Base-by-base conservation (phyloP, 768 basidiomycete genomes). In the Boletus pseudopeckii region DNA sequence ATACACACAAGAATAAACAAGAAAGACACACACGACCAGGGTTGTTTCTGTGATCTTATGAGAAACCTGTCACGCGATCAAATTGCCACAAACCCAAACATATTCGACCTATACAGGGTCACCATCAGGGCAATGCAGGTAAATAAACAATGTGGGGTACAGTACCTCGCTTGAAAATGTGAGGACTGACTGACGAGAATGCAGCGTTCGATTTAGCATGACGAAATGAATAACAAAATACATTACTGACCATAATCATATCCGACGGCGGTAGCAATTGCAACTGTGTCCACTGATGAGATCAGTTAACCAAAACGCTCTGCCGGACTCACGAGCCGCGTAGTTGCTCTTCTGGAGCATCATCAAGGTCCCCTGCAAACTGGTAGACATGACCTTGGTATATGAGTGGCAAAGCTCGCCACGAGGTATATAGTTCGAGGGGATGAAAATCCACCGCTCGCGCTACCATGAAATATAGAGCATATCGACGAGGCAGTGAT, bases 1-100 rank as follows among this genome's bases (percentile, higher is more conserved):
- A 42, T 36, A 58, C 56, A 11, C 33, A 61, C 60, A 7, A 61
- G 28, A 20, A 58, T 7, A 5, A 42, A 61, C 4, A 61, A 15
- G 9, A 18, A 38, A 14, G 60, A 52, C 18, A 61, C 60, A 40
- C 28, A 33, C 13, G 56, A 37, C 60, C 55, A 58, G 10, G 30
- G 52, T 42, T 22, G 17, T 10, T 24, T 44, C 60, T 61, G 13
- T 7, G 30, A 26, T 26, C 17, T 30, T 22, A 26, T 60, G 30
- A 61, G 32, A 24, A 20, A 42, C 22, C 10, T 6, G 7, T 4
- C 14, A 30, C 15, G 7, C 14, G 18, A 18, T 22, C 13, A 2
- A 28, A 0, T 32, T 30, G 4, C 26, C 15, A 43, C 59, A 2
- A 3, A 62, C 60, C 60, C 60, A 61, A 30, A 61, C 7, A 11